Base-by-base conservation (phyloP, 352 stramenopile species). In the Thalassiosira hispida region DNA sequence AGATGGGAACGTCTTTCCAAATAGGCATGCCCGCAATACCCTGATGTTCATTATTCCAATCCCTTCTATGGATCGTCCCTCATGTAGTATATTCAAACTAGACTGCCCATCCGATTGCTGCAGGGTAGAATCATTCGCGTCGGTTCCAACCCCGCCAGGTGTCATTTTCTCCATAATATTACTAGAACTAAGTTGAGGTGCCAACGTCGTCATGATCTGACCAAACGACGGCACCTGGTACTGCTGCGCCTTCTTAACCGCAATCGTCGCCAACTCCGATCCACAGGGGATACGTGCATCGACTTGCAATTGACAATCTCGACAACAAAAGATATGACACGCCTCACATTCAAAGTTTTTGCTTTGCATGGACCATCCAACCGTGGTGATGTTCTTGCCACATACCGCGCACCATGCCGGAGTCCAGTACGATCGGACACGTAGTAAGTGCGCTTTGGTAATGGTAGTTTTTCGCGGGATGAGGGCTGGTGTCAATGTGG, bases 301-400 rank as follows among this genome's bases (percentile, higher is more conserved):
- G 14, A 94, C 79, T 42, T 91, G 83, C 4, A 94, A 70, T 47
- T 84, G 87, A 70, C 89, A 94, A 83, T 94, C 87, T 25, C 44
- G 44, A 60, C 89, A 94, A 66, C 83, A 91, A 63, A 87, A 82
- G 20, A 94, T 79, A 40, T 78, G 60, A 69, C 89, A 94, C 7
- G 66, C 78, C 69, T 94, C 89, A 55, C 89, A 94, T 68, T 82
- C 79, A 79, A 86, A 94, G 69, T 72, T 78, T 23, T 40, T 78
- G 1, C 62, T 60, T 52, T 86, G 73, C 31, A 84, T 57, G 70
- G 6, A 35, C 53, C 25, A 46, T 8, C 83, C 76, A 81, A 63
- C 56, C 18, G 68, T 77, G 22, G 67, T 77, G 22, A 92, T 79
- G 6, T 79, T 14, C 44, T 78, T 85, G 5, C 72, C 84, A 79